phyloP scores from a whole-genome alignment of 495 filamentous ascomycete species.

The Penicillium bovifimosum region DNA sequence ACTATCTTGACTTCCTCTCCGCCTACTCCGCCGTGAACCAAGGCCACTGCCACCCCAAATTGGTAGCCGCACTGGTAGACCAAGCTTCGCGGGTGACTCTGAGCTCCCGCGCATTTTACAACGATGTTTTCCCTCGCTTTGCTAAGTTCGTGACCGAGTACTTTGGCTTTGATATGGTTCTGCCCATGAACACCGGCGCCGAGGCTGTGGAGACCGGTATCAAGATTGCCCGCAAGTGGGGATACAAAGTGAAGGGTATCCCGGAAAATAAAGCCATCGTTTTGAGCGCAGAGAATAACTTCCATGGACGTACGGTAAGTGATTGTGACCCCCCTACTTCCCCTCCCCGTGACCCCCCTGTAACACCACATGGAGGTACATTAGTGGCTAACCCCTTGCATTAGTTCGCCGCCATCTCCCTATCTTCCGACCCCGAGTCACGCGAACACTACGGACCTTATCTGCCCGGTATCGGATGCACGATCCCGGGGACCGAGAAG shows the following conservation, averaged over 20 bases:
- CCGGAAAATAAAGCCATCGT: constrained; percentile 78
- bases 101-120: constrained; percentile 95
- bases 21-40: constrained; percentile 99
- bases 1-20: constrained; percentile 96
- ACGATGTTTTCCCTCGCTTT: constrained; percentile 97
- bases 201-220: constrained; percentile 98
- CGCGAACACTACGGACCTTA: constrained; percentile 96
- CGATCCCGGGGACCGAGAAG: constrained; percentile 69
- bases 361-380: background rate
- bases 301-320: constrained; percentile 90
- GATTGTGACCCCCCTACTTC: background rate
- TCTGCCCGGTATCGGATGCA: constrained; percentile 78
- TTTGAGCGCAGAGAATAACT: constrained; percentile 83
- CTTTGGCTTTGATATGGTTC: constrained; percentile 97
- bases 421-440: constrained; percentile 92
- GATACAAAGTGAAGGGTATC: constrained; percentile 93
- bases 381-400: constrained; percentile 19
- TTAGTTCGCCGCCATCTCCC: constrained; percentile 91
- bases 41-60: constrained; percentile 95
- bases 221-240: constrained; percentile 98
- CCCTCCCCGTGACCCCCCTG: background rate
- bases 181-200: constrained; percentile 98
- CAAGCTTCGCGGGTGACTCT: constrained; percentile 88
- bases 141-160: constrained; percentile 82
- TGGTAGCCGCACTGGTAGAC: constrained; percentile 81